phyloP scores from a whole-genome alignment of 305 asterid genomes.

The Plantago lanceolata region DNA sequence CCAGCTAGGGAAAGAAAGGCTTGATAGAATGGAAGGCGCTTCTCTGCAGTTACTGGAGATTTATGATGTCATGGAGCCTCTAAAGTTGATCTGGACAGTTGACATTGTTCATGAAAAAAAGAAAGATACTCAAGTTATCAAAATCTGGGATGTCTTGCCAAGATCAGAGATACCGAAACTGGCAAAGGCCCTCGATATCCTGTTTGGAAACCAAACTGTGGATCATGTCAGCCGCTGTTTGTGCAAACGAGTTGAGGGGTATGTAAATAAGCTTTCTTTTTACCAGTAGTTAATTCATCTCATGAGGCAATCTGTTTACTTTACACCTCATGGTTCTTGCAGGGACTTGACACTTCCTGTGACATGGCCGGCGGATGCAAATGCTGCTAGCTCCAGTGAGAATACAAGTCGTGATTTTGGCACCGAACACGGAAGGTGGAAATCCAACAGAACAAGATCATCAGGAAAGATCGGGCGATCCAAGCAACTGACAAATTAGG shows the following conservation, averaged over 20 bases:
- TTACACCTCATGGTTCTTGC: not conserved
- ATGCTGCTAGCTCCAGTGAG: slow-evolving; percentile 1
- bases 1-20: slow-evolving; percentile 11
- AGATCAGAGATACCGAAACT: slow-evolving; percentile 24
- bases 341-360: slow-evolving; percentile 35
- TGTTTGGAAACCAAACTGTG: slow-evolving; percentile 31
- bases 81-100: slow-evolving; percentile 42
- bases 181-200: slow-evolving; percentile 21
- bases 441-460: slow-evolving; percentile 18
- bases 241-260: slow-evolving; percentile 38
- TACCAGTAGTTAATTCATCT: no score
- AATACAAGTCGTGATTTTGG: slow-evolving; percentile 20
- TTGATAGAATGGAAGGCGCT: not conserved
- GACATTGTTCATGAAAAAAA: slow-evolving; percentile 34
- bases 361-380: slow-evolving; percentile 29
- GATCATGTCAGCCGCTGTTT: slow-evolving; percentile 33
- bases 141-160: slow-evolving; percentile 38
- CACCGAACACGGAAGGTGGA: slow-evolving; percentile 18
- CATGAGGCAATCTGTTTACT: not conserved
- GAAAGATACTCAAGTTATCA: slow-evolving; percentile 37
- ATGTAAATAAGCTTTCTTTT: not conserved
- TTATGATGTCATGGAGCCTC: slow-evolving; percentile 29
- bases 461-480: not conserved
- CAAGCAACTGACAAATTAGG: no score
- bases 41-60: slow-evolving; percentile 33